Evolutionary conservation across 306 rosid genomes (phyloP).

Genomic region (Aeschynomene evenia): DNA sequence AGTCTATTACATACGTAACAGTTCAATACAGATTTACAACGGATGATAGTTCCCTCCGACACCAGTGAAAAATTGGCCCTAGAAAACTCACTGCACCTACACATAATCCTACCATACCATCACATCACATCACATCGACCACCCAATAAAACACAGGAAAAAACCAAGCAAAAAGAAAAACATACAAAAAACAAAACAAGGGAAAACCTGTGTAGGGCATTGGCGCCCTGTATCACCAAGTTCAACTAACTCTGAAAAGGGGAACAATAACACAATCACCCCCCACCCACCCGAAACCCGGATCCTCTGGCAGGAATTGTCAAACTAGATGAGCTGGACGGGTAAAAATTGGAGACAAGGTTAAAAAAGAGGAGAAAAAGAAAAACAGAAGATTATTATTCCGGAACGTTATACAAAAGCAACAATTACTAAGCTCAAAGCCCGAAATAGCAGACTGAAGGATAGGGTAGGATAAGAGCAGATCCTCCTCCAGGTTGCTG

Average conservation of each 20-base stretch:
- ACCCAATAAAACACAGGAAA: neutral
- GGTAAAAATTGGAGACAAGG: conserved; percentile 36
- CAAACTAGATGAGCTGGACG: conserved; percentile 25
- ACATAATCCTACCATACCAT: conserved; percentile 27
- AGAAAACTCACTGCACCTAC: conserved; percentile 30
- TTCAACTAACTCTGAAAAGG: conserved; percentile 35
- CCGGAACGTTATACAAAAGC: conserved; percentile 54
- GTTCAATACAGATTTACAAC: conserved; percentile 46
- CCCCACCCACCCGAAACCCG: conserved; percentile 12
- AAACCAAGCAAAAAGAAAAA: too few species aligned
- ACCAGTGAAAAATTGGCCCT: conserved; percentile 40
- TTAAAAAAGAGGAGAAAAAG: neutral
- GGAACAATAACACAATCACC: conserved; percentile 15
- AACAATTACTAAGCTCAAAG: conserved; percentile 47
- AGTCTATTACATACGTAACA: conserved; percentile 22
- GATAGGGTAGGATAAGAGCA: conserved; percentile 29
- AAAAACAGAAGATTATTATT: conserved; percentile 47
- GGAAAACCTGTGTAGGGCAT: conserved; percentile 41
- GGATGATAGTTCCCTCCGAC: conserved; percentile 34
- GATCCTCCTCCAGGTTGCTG: conserved; percentile 45
- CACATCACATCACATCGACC: conserved; percentile 41
- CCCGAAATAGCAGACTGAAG: conserved; percentile 40
- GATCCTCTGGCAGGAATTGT: conserved; percentile 16
- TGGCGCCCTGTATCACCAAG: conserved; percentile 45
- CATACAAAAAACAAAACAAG: neutral